Evolutionary conservation across 495 filamentous ascomycete species (phyloP), one percentile per base, ranked within the genome.

Genomic region (Viridothelium virens): DNA sequence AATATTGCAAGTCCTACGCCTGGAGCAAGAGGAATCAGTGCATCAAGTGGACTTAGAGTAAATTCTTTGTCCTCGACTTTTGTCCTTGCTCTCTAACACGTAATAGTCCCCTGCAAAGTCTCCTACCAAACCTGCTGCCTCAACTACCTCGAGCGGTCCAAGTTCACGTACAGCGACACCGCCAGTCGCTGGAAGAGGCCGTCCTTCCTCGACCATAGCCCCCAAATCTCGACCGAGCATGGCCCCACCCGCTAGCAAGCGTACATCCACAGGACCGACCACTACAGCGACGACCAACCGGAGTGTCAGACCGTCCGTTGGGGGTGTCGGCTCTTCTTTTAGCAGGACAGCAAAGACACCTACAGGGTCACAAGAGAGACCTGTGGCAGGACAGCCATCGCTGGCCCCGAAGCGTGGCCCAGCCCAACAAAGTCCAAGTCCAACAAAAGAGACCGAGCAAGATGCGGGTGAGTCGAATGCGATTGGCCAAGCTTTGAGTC

Each of bases 51-150:
- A 36, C 5, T 59, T 7, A 33, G 53, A 36, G 53, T 59, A 59
- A 6, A 31, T 34, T 36, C 6, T 36, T 14, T 5, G 3, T 7
- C 31, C 3, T 36, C 18, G 25, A 59, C 5, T 36, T 7, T 7
- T 7, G 18, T 7, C 14, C 5, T 3, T 3, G 11, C 14, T 7
- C 31, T 59, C 53, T 59, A 14, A 59, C 53, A 33, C 11, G 11
- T 65, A 46, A 44, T 69, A 91, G 88, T 90, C 89, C 38, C 90
- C 91, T 4, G 86, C 84, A 0, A 91, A 90, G 71, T 91, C 88
- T 3, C 90, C 91, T 7, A 91, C 89, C 10, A 93, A 95, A 73
- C 89, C 90, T 67, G 75, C 90, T 10, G 78, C 69, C 9, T 83
- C 83, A 39, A 79, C 83, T 2, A 78, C 86, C 16, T 86, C 87